Base-by-base conservation (phyloP, 2,329 filamentous ascomycete species). In the Trichoderma lentiforme region DNA sequence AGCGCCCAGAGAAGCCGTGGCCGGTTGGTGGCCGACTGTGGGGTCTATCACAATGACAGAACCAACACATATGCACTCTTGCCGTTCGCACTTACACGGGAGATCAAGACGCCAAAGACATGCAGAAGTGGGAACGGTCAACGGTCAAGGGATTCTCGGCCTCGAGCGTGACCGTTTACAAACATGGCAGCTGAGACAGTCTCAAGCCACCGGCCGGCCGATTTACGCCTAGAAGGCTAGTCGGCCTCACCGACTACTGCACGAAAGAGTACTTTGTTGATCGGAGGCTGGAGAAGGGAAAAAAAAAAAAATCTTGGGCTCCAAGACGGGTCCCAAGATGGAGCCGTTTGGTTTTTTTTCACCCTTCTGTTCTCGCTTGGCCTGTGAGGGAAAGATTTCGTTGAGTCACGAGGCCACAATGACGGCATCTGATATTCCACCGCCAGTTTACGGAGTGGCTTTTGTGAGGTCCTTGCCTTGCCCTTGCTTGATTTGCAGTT, bases 11-110 rank as follows among this genome's bases (percentile, higher is more conserved):
- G 56, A 43, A 64, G 32, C 60, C 53, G 24, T 51, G 30, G 60
- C 47, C 36, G 26, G 70, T 34, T 56, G 30, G 47, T 47, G 47
- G 63, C 34, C n/a, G 67, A 58, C 66, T 70, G 76, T 75, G 77
- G 77, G 76, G 76, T 66, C 73, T 65, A 61, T 73, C 74, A 76
- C 76, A 73, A 73, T 72, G 73, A 75, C 58, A 73, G 71, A 72
- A 69, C 70, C 76, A 73, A 74, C 74, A 73, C 73, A 58, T 66
- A 70, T 73, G 71, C 73, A 66, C 73, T 71, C 73, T 71, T 73
- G 36, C 63, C 57, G 71, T 63, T 67, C 43, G 68, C 71, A 71
- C 62, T 71, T 70, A 61, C 57, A 62, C n/a, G 56, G 56, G 67
- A 61, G 70, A 63, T 57, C 56, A 64, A 43, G 60, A 28, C 66